Base-by-base conservation (phyloP, 345 rosid species). In the Lepidium aucheri region DNA sequence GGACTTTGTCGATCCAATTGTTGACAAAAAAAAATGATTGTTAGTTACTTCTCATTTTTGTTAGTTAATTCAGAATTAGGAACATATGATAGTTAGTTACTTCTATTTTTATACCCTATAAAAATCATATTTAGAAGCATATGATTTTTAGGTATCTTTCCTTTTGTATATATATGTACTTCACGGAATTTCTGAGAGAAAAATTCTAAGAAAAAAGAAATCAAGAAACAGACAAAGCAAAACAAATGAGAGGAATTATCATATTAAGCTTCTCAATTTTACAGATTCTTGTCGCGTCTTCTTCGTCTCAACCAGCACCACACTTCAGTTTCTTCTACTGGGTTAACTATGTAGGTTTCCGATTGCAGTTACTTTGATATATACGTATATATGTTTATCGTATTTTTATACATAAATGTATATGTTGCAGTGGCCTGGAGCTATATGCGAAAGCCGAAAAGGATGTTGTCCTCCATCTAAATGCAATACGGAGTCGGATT, bases 401-500 rank as follows among this genome's bases (percentile, higher is more conserved):
- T 45, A 71, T 13, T 1, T 43, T 54, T 22, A 33, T 56, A n/a
- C 13, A 2, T 57, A 18, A 11, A 65, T 60, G 5, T 62, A 13
- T 26, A 55, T 44, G 14, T 4, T 26, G 45, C 16, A 92, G 96
- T 89, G 96, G 95, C 96, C 98, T 8, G 96, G 95, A 70, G 76
- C 98, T 54, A 68, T 74, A 68, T 74, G 96, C 64, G 88, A 87
- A 53, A 79, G 85, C 15, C 76, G 72, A 64, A 79, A 74, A 6
- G 84, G 86, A 20, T 92, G 98, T 38, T 92, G 96, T 72, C 86
- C 88, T 73, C 98, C 98, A 10, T 74, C 70, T 5, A 71, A 80
- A 1, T 91, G 84, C 55, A 79, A 83, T 60, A 92, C 84, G 3
- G 74, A 74, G 0, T 75, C 88, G 9, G 93, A 85, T 79, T 92